Evolutionary conservation across 768 basidiomycete genomes (phyloP), one percentile per base, ranked within the genome.

Genomic region (Amanita rimosa): DNA sequence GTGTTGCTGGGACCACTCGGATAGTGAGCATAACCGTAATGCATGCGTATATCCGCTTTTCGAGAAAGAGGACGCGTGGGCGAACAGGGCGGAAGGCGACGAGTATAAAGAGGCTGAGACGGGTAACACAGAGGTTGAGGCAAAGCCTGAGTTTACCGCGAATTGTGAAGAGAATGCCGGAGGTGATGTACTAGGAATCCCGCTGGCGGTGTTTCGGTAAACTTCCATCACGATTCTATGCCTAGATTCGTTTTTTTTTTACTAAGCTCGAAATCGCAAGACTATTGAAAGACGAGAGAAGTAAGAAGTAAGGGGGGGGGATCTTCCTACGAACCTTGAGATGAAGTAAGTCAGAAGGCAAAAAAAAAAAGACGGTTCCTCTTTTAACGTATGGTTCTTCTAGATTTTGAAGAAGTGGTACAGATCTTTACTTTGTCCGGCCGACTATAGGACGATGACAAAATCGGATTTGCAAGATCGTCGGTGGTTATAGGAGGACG

Each of bases 1-100:
- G 57, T 75, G 75, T 50, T 65, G 61, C 17, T 59, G 53, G 3
- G 77, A 78, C 77, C 77, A 79, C 3, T 71, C 63, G 16, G 70
- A 65, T 52, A 79, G 60, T 11, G 70, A 66, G 39, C 21, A 44
- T 33, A 58, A 56, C 44, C 19, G 39, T 19, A 11, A 17, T 4
- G 22, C n/a, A 39, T 27, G 46, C 3, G 46, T 5, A 24, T n/a
- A 17, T n/a, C 16, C 21, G 48, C n/a, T 34, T 33, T 10, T 11
- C 24, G 27, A 26, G 13, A 31, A 24, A 11, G 17, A 35, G 7
- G 48, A 33, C n/a, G 39, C 21, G 21, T 24, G 31, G 22, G 38
- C n/a, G n/a, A 19, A 14, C 2, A 17, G 29, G 5, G 40, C 38
- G 48, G 40, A 35, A 40, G 37, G n/a, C 17, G 46, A 16, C 39